A percentile compares a stretch with the other conserved stretches of the same genome.
These are phyloP conservation scores for Boletus semigastroideus DNA, from an alignment of 1,284 basidiomycete species.

Conservation along the genomic window DNA sequence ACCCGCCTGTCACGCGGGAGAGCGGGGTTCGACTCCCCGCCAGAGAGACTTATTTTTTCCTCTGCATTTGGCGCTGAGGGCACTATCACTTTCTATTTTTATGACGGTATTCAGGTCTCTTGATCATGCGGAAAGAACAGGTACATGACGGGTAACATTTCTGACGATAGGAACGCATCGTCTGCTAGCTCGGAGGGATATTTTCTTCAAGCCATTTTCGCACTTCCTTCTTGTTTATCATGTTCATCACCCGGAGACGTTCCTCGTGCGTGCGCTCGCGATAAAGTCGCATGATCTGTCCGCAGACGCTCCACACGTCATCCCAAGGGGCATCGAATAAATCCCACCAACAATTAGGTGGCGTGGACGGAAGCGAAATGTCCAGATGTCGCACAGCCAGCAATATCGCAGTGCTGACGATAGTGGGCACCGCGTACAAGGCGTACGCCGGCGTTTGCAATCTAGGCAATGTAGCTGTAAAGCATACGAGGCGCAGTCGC, in stretches of 20 bases:
- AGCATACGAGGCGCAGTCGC: neutral
- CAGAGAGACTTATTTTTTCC: conserved; percentile 33
- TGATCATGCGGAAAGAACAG: neutral
- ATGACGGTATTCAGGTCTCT: too few species aligned
- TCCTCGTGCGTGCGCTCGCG: conserved; percentile 42
- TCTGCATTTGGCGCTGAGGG: too few species aligned
- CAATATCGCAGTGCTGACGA: conserved; percentile 84
- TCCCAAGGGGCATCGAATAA: conserved; percentile 86
- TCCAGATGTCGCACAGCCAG: conserved; percentile 67
- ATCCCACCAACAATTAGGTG: conserved; percentile 78
- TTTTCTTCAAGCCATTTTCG: conserved; percentile 70
- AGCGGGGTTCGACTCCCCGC: conserved; percentile 46
- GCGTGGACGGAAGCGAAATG: conserved; percentile 72
- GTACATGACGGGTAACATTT: neutral
- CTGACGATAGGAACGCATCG: neutral
- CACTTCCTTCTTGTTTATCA: conserved; percentile 71
- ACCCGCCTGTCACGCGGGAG: conserved; percentile 46
- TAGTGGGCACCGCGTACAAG: conserved; percentile 82
- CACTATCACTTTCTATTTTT: too few species aligned
- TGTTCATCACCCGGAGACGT: conserved; percentile 42
- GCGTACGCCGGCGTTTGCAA: conserved; percentile 91
- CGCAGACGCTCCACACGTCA: conserved; percentile 80
- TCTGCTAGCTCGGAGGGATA: conserved; percentile 13
- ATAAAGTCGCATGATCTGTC: conserved; percentile 79
- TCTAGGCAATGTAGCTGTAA: conserved; percentile 39